Evolutionary conservation across 495 filamentous ascomycete species (phyloP), one percentile per base, ranked within the genome.

Genomic region (Xylaria sp.): DNA sequence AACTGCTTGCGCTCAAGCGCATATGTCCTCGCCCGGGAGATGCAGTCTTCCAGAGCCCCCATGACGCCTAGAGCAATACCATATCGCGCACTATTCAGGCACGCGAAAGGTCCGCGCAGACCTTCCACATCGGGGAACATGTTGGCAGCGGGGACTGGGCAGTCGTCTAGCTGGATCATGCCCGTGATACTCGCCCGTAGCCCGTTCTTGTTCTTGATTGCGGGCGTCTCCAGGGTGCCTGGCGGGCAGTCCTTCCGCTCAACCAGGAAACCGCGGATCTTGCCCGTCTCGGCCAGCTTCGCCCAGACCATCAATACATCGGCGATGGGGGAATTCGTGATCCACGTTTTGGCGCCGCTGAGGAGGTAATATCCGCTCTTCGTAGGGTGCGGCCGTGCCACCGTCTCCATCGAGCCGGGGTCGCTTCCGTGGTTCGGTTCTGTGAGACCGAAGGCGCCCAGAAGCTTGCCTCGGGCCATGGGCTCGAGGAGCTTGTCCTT

Each of bases 391-490:
- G 90, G 90, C 72, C 91, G 92, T 4, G 96, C 96, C 24, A 85
- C 87, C 12, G 93, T 93, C 82, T 98, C 96, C 97, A 99, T 97
- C 1, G 92, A 93, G 19, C 95, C 96, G 29, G 96, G 96, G 78
- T 99, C 96, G 67, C 93, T 97, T 67, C 96, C 96, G 81, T 99
- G 96, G 80, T 99, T 98, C 62, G 97, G 97, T 80, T 99, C 96
- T 1, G 96, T 99, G 71, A 99, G 82, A 3, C 96, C 96, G 80
- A 99, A 99, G 73, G 93, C 95, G 29, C 96, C 96, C 15, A 97
- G 77, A 8, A 97, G 79, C 79, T 94, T 92, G 33, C 96, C 97
- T 81, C 92, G 92, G 37, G 94, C 95, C 87, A 98, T 88, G 1
- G 85, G 83, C 0, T 94, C 94, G 5, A 99, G 85, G 73, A 92